Conservation (phyloP, 2,329 filamentous ascomycete species). For the Colletotrichum noveboracense region DNA sequence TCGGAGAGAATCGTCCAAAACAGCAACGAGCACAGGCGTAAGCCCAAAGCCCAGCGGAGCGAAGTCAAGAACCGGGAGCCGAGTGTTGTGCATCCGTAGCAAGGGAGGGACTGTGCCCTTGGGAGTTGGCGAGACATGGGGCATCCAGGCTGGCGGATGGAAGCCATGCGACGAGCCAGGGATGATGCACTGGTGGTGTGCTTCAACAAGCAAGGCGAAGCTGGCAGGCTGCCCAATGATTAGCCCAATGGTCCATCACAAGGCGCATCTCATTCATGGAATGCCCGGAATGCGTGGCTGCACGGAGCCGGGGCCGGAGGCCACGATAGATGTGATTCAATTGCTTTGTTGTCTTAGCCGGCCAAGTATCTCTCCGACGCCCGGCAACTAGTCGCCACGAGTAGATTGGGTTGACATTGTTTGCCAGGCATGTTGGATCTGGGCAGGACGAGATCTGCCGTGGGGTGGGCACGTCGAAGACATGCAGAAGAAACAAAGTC, state of each 20-base stretch:
- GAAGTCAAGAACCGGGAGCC: neutral
- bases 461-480: neutral
- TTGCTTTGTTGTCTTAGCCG: neutral
- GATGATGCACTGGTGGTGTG: neutral
- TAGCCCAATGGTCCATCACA: neutral
- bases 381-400: neutral
- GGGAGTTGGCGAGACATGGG: neutral
- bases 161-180: slow-evolving; percentile 1
- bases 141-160: neutral
- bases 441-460: neutral
- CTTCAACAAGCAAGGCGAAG: neutral
- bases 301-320: neutral
- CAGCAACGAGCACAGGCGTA: neutral
- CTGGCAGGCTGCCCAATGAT: neutral
- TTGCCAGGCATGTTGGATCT: neutral
- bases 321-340: neutral
- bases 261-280: neutral
- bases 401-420: slow-evolving; percentile 1
- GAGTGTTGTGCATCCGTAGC: neutral
- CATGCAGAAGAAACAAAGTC: slow-evolving; percentile 10
- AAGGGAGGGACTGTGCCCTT: slow-evolving; percentile 12
- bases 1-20: neutral
- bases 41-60: neutral
- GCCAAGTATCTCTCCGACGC: neutral
- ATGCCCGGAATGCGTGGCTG: neutral